Percentiles rank a stretch among this genome's conserved stretches.
Conservation (phyloP, 805 yeast species). For the Yamadazyma takamatsuzukensis region DNA sequence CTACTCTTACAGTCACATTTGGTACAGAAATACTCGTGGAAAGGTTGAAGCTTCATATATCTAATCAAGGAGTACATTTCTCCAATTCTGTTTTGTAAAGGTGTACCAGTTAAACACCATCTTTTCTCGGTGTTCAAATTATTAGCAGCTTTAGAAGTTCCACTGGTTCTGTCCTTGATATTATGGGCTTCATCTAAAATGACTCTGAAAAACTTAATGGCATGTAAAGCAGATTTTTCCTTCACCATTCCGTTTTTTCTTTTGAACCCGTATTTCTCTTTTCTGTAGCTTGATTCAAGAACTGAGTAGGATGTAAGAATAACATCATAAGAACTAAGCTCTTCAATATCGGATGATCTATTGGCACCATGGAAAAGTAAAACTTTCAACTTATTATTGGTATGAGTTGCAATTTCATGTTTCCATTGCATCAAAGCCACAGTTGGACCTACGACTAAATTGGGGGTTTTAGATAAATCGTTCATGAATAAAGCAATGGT, state of each 20-base stretch:
- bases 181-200: conserved; percentile 96
- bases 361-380: conserved; percentile 84
- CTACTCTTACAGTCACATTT: conserved; percentile 80
- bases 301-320: conserved; percentile 91
- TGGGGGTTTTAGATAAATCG: conserved; percentile 66
- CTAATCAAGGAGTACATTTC: conserved; percentile 91
- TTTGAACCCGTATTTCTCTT: conserved; percentile 78
- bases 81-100: conserved; percentile 93
- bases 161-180: conserved; percentile 90
- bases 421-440: conserved; percentile 99
- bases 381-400: conserved; percentile 61
- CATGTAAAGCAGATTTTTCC: conserved; percentile 73
- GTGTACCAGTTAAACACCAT: conserved; percentile 95
- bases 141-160: conserved; percentile 91
- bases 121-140: conserved; percentile 65
- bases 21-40: conserved; percentile 88
- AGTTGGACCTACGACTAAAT: conserved; percentile 92
- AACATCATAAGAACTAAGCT: conserved; percentile 66
- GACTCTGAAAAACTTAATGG: conserved; percentile 74
- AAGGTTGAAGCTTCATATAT: conserved; percentile 80
- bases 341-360: conserved; percentile 55
- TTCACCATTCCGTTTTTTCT: conserved; percentile 68
- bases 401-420: conserved; percentile 83
- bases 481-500: conserved; percentile 83
- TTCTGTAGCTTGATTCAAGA: conserved; percentile 79